Conservation (phyloP, 2,329 filamentous ascomycete species). For the Aspergillus calidoustus region DNA sequence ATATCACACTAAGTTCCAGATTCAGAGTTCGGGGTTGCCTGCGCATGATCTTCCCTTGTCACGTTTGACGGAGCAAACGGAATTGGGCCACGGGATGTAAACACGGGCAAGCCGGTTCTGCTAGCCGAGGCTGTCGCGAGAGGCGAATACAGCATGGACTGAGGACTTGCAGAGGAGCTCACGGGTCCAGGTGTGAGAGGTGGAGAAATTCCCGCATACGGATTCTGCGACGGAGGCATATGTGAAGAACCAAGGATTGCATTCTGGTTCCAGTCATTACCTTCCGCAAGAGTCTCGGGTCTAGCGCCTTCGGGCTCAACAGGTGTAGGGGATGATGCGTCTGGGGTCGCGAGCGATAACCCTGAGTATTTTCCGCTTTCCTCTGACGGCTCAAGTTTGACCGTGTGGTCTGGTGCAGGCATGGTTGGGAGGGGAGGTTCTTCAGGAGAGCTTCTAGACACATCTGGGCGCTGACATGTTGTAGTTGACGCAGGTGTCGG, state of each 20-base stretch:
- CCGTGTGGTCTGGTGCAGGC: not conserved
- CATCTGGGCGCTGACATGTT: slow-evolving; percentile 11
- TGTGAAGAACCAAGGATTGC: not conserved
- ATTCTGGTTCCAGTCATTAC: slow-evolving; percentile 11
- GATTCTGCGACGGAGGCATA: slow-evolving; percentile 6
- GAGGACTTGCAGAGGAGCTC: slow-evolving; percentile 20
- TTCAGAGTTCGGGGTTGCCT: not conserved
- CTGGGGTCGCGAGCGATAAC: slow-evolving; percentile 6
- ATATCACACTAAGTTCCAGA: not conserved
- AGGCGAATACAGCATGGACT: slow-evolving; percentile 35
- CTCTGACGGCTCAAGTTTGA: not conserved
- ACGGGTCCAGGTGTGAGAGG: slow-evolving; percentile 31
- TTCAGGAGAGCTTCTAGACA: slow-evolving; percentile 4
- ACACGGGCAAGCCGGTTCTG: slow-evolving; percentile 53
- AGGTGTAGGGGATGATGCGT: slow-evolving; percentile 14
- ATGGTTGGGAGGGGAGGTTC: slow-evolving; percentile 9
- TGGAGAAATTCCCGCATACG: slow-evolving; percentile 23
- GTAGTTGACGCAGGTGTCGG: slow-evolving; percentile 11
- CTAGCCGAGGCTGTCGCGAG: slow-evolving; percentile 37
- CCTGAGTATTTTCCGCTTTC: not conserved
- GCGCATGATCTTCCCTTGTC: not conserved
- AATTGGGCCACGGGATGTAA: slow-evolving; percentile 52
- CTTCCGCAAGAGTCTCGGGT: not conserved
- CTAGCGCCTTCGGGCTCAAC: not conserved
- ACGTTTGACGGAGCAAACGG: slow-evolving; percentile 40